Conservation (phyloP, 176 grass and related monocot genomes). For the Triticum turgidum region DNA sequence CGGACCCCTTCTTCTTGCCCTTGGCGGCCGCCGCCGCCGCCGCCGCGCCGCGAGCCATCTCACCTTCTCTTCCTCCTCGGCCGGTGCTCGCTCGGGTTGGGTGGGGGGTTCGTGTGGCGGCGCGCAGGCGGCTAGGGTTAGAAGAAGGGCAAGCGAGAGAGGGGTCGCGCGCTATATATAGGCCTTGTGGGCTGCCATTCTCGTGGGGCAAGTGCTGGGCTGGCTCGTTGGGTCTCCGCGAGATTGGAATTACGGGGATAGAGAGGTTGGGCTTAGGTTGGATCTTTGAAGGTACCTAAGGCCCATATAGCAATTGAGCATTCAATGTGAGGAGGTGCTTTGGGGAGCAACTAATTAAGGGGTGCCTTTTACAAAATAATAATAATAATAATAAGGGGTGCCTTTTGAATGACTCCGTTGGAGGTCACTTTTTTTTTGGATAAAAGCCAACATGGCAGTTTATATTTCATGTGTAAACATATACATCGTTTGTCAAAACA, state of each 20-base stretch:
- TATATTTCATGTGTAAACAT: no score
- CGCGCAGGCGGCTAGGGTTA: conserved; percentile 44
- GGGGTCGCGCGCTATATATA: conserved; percentile 31
- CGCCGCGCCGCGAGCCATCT: conserved; percentile 49
- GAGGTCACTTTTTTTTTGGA: no score
- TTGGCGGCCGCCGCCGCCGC: conserved; percentile 28
- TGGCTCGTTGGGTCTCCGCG: not conserved
- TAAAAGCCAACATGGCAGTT: no score
- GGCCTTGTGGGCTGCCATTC: conserved; percentile 42
- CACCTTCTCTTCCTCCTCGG: conserved; percentile 15
- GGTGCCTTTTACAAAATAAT: no score
- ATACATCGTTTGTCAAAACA: no score
- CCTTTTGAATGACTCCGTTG: no score
- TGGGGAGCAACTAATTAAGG: no score
- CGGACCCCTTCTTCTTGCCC: conserved; percentile 81
- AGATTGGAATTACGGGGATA: not conserved
- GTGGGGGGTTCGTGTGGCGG: conserved; percentile 14
- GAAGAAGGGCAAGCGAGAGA: not conserved
- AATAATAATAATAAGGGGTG: no score
- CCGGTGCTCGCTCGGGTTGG: conserved; percentile 5
- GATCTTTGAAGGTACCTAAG: not conserved
- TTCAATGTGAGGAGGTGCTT: no score
- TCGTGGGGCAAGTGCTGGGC: not conserved
- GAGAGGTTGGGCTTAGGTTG: not conserved
- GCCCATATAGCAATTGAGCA: not conserved